Percentiles rank a stretch among this genome's conserved stretches.
These are phyloP conservation scores for Amanita pallidorosea DNA, from an alignment of 768 basidiomycete species.

Conservation along the genomic window DNA sequence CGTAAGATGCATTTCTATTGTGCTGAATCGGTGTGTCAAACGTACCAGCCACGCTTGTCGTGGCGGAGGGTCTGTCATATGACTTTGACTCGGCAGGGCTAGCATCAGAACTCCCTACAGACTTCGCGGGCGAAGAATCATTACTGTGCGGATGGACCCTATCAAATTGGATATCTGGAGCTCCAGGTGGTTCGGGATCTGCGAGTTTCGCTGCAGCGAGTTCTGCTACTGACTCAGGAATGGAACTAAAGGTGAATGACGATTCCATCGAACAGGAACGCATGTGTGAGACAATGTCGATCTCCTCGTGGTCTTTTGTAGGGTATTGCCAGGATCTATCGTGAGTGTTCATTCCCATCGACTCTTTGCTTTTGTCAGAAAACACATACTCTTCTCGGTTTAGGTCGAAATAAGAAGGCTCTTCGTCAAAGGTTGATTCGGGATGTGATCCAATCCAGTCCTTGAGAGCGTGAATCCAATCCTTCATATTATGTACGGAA, in stretches of 20 bases:
- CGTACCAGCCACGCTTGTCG: slow-evolving; percentile 15
- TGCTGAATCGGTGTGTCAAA: slow-evolving; percentile 21
- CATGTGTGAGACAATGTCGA: slow-evolving; percentile 36
- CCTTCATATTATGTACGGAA: slow-evolving; percentile 43
- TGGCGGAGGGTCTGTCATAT: slow-evolving; percentile 20
- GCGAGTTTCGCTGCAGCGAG: slow-evolving; percentile 10
- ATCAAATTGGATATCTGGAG: slow-evolving; percentile 39
- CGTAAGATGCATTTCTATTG: slow-evolving; percentile 41
- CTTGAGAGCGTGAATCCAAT: slow-evolving; percentile 66
- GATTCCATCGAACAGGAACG: slow-evolving; percentile 57
- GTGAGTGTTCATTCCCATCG: neutral
- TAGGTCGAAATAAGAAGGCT: slow-evolving; percentile 36
- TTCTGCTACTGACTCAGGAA: slow-evolving; percentile 26
- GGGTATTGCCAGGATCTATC: slow-evolving; percentile 33
- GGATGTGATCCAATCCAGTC: slow-evolving; percentile 61
- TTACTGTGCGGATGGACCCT: slow-evolving; percentile 28
- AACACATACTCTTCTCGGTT: slow-evolving; percentile 28
- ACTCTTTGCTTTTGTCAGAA: neutral
- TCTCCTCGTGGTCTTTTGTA: slow-evolving; percentile 22
- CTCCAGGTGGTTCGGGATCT: slow-evolving; percentile 23
- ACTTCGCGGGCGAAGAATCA: slow-evolving; percentile 34
- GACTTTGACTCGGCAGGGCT: slow-evolving; percentile 47
- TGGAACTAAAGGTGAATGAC: slow-evolving; percentile 39
- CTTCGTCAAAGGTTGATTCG: slow-evolving; percentile 27
- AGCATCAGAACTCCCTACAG: slow-evolving; percentile 44